Base-by-base conservation (phyloP, 352 stramenopile genomes). In the Elongisporangium anandrum region DNA sequence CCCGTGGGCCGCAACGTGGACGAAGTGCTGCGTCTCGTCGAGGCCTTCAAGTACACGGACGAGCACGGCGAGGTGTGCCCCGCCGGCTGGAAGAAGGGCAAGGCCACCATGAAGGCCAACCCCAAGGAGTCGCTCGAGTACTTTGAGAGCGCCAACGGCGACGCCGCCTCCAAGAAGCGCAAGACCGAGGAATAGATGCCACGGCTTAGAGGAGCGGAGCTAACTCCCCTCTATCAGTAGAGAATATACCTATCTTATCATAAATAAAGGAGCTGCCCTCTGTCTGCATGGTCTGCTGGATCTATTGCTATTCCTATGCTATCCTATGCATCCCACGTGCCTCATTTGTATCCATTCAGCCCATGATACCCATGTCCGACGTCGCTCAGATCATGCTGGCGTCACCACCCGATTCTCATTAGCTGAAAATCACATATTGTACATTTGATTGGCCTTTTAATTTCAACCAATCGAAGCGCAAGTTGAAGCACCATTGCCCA, bases 1-100 rank as follows among this genome's bases (percentile, higher is more conserved):
- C 85, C 90, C 5, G 79, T 97, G 17, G 90, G 90, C 54, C 82
- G 90, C 61, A 96, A 85, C 63, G 90, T 96, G 23, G 91, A 97
- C 73, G 92, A 97, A 61, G 85, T 90, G 24, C 65, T 97, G 57
- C 87, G 92, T 50, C 72, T 98, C n/a, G 64, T 98, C 7, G 75
- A 97, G 63, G 92, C 91, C 4, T 96, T 97, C 80, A 85, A 98
- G 72, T 97, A 92, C 73, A 70, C 85, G 53, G 92, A 93, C 24
- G 80, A 97, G 69, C 87, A 97, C 72, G 90, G 88, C 53, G 91
- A 97, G 56, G 83, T 92, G 52, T 98, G 91, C 70, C 92, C 90
- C 8, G 89, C 89, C n/a, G 81, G 81, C 59, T 97, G 91, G 92
- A 97, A 96, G 67, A 94, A 94, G 69, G 92, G 90, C 54, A 74